Percentiles rank a stretch among this genome's conserved stretches.
phyloP scores from a whole-genome alignment of 306 rosid genomes.

The Lathyrus aphaca region DNA sequence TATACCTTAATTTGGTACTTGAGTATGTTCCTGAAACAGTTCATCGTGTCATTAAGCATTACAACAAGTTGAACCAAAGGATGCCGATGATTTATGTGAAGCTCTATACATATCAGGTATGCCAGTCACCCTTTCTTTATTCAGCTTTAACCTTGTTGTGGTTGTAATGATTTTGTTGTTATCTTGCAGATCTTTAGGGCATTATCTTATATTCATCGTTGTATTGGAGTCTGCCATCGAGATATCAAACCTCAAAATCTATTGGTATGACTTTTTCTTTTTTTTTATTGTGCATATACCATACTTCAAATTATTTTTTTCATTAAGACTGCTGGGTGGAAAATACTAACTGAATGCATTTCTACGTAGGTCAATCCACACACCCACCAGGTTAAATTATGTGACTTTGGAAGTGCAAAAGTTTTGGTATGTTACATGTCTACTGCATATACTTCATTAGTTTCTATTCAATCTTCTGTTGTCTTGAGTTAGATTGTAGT shows the following conservation, averaged over 20 bases:
- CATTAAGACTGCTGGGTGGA: slow-evolving; percentile 15
- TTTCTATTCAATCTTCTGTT: slow-evolving; percentile 23
- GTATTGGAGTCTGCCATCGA: slow-evolving; percentile 97
- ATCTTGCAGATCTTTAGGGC: slow-evolving; percentile 86
- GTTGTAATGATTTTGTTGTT: slow-evolving; percentile 30
- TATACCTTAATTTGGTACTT: slow-evolving; percentile 91
- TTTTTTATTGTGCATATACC: slow-evolving; percentile 5
- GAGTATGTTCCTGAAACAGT: slow-evolving; percentile 98
- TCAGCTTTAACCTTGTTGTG: slow-evolving; percentile 20
- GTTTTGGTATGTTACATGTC: slow-evolving; percentile 70
- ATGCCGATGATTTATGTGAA: slow-evolving; percentile 91
- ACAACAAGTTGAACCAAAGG: slow-evolving; percentile 94
- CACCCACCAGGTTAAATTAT: slow-evolving; percentile 93
- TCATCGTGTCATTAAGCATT: slow-evolving; percentile 95
- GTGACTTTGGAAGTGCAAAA: slow-evolving; percentile 98
- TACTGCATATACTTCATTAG: not conserved
- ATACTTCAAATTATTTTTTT: slow-evolving; percentile 7
- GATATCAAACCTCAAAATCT: slow-evolving; percentile 98
- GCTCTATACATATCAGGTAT: slow-evolving; percentile 92
- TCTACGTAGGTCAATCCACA: slow-evolving; percentile 87
- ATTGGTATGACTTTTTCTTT: slow-evolving; percentile 56
- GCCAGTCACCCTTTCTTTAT: not conserved
- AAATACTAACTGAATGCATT: slow-evolving; percentile 18
- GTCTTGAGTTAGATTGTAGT: slow-evolving; percentile 3
- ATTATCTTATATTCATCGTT: slow-evolving; percentile 84